These are phyloP conservation scores for Phytophthora cajani DNA, from an alignment of 352 stramenopile species.

Conservation along the genomic window DNA sequence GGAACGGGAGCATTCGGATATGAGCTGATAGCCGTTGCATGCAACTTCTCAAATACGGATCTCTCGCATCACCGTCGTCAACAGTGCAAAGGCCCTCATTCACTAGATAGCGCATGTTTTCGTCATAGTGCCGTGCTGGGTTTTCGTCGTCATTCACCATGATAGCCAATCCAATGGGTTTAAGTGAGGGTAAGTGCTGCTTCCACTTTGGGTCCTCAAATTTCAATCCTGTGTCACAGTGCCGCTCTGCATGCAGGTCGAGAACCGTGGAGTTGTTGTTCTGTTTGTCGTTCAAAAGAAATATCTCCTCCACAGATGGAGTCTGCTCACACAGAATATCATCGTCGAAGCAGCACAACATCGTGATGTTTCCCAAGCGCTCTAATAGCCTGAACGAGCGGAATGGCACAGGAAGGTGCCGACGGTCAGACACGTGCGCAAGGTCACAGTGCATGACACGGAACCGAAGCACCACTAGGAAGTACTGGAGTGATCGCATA, in stretches of 20 bases:
- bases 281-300: slow-evolving; percentile 80
- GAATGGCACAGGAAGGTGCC: slow-evolving; percentile 66
- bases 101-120: slow-evolving; percentile 77
- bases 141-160: slow-evolving; percentile 85
- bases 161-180: slow-evolving; percentile 81
- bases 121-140: slow-evolving; percentile 64
- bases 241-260: slow-evolving; percentile 75
- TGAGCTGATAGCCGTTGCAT: slow-evolving; percentile 83
- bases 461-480: slow-evolving; percentile 73
- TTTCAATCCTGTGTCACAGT: slow-evolving; percentile 80
- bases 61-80: slow-evolving; percentile 30
- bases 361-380: slow-evolving; percentile 82
- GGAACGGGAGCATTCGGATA: slow-evolving; percentile 86
- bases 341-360: slow-evolving; percentile 90
- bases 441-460: slow-evolving; percentile 58
- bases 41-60: slow-evolving; percentile 68
- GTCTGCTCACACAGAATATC: slow-evolving; percentile 86
- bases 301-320: slow-evolving; percentile 85
- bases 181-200: slow-evolving; percentile 78
- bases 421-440: slow-evolving; percentile 53
- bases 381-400: slow-evolving; percentile 83
- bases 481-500: slow-evolving; percentile 76
- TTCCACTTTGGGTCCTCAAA: slow-evolving; percentile 90
- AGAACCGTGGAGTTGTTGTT: slow-evolving; percentile 69
- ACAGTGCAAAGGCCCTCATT: slow-evolving; percentile 50